Base-by-base conservation (phyloP, 331 rosid genomes). In the Malus hybrid region DNA sequence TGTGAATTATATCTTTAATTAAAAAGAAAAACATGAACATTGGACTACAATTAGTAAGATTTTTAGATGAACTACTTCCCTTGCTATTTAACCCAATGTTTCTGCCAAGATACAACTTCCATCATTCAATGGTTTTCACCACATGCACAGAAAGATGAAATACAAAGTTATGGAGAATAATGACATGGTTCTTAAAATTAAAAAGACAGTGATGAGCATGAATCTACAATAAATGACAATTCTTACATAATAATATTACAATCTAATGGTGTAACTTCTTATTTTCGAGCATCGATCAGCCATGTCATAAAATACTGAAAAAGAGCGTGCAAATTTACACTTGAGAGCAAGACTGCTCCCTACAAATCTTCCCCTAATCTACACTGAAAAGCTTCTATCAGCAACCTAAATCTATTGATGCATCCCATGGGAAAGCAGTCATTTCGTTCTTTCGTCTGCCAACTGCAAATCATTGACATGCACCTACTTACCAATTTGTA, bases 241-340 rank as follows among this genome's bases (percentile, higher is more conserved):
- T 48, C 53, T 50, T 10, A 53, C 66, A 75, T 18, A 55, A 64
- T 50, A 55, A 64, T 52, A 75, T n/a, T 64, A 65, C 65, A 52
- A 50, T 22, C 34, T 32, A 52, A 20, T 16, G n/a, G 7, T 39
- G 8, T 7, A 32, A 14, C 32, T 52, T 42, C 20, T 63, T 30
- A 28, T 62, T 66, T 28, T 39, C 76, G 39, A 70, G 82, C 79
- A 82, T 69, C 61, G 62, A 81, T 18, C 87, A 63, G 62, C 77
- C 86, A 71, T 66, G 79, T 72, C 60, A 66, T 64, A 68, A 74
- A 60, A 72, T 60, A 77, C 70, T 61, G 66, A 75, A 64, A 67
- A 39, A 20, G 72, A 71, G 66, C 71, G 19, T 58, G 76, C 75
- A 28, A 48, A 85, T 84, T 71, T 88, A 88, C 91, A 84, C 52